These are phyloP conservation scores for Moesziomyces antarcticus DNA, from an alignment of 1,284 basidiomycete genomes.

Conservation along the genomic window DNA sequence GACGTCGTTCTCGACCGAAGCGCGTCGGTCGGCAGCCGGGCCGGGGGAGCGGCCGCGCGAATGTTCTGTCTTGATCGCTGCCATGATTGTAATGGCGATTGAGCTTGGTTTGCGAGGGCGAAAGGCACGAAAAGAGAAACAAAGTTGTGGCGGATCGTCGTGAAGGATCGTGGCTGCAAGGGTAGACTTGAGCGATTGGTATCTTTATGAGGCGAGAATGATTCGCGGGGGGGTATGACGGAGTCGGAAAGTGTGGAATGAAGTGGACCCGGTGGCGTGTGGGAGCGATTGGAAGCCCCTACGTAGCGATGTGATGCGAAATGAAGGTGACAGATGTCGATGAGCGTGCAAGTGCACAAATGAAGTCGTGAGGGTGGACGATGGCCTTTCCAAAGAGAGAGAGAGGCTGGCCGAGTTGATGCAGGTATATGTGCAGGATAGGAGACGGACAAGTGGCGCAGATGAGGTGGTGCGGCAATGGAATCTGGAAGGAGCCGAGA, in stretches of 20 bases:
- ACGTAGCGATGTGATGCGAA: conserved; percentile 1
- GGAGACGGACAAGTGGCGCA: conserved; percentile 11
- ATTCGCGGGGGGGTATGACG: conserved; percentile 21
- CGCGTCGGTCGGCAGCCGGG: conserved; percentile 32
- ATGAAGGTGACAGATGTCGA: conserved; percentile 13
- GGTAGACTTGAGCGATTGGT: conserved; percentile 1
- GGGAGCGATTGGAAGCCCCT: conserved; percentile 4
- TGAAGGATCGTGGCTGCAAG: not conserved
- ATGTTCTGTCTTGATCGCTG: conserved; percentile 23
- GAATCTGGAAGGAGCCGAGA: conserved; percentile 5
- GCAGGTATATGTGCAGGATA: conserved; percentile 28
- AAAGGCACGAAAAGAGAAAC: not conserved
- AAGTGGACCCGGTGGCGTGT: conserved; percentile 1
- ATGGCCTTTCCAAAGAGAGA: not conserved
- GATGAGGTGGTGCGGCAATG: not conserved
- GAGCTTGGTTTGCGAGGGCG: not conserved
- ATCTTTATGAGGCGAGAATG: conserved; percentile 6
- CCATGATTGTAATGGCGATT: conserved; percentile 5
- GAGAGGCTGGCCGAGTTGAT: conserved; percentile 1
- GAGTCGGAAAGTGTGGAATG: not conserved
- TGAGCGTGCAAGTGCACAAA: conserved; percentile 13
- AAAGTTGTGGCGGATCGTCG: not conserved
- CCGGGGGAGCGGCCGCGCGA: conserved; percentile 37
- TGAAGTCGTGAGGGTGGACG: conserved; percentile 3
- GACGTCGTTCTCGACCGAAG: conserved; percentile 19